Conservation (phyloP, 2,329 filamentous ascomycete species). For the Diaporthe sp. region DNA sequence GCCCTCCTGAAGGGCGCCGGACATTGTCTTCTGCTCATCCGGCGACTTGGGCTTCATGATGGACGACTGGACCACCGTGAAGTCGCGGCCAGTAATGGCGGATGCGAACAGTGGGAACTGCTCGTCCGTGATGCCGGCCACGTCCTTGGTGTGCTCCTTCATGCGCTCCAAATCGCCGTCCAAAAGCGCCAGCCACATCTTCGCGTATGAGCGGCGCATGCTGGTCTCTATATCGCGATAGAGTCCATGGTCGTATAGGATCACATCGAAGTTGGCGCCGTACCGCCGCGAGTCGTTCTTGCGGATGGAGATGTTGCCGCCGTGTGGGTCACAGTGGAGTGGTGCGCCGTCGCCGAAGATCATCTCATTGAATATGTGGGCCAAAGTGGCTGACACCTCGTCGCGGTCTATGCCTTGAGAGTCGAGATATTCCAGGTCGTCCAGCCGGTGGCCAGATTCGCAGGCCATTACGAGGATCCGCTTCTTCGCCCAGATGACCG, state of each 20-base stretch:
- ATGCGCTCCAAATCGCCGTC: constrained; percentile 87
- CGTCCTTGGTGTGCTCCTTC: constrained; percentile 88
- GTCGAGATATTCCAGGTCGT: constrained; percentile 90
- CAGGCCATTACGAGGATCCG: constrained; percentile 96
- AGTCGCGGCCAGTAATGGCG: constrained; percentile 95
- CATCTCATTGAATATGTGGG: constrained; percentile 99
- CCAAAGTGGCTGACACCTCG: constrained; percentile 91
- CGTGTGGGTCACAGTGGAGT: constrained; percentile 96
- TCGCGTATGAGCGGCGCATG: constrained; percentile 88
- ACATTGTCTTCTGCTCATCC: constrained; percentile 88
- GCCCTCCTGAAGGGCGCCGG: constrained; percentile 84
- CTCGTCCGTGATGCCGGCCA: constrained; percentile 87
- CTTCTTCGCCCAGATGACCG: constrained; percentile 88
- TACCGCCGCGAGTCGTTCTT: constrained; percentile 71
- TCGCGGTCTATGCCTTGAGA: constrained; percentile 89
- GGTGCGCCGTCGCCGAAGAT: constrained; percentile 92
- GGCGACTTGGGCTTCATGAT: constrained; percentile 70
- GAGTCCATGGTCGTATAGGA: constrained; percentile 96
- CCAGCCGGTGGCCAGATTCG: constrained; percentile 85
- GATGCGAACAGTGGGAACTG: constrained; percentile 96
- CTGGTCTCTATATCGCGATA: constrained; percentile 90
- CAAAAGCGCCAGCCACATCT: constrained; percentile 96
- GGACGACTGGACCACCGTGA: constrained; percentile 74
- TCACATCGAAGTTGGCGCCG: constrained; percentile 87
- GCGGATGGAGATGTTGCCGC: constrained; percentile 93